These are phyloP conservation scores for Saksenaea vasiformis DNA, from an alignment of 371 early-diverging fungal genomes.

Conservation along the genomic window DNA sequence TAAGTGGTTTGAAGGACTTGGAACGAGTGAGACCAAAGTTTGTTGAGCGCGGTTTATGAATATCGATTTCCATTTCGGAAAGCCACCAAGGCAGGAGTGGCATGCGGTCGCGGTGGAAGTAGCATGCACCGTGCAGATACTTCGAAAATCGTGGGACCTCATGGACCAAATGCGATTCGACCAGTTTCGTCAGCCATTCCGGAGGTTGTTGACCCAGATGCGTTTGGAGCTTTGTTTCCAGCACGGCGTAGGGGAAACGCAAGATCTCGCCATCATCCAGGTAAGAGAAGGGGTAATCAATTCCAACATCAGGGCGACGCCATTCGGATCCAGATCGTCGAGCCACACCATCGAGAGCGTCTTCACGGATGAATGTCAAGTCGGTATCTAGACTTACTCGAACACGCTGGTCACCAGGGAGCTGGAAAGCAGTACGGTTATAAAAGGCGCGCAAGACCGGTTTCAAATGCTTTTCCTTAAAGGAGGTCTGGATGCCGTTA, in stretches of 20 bases:
- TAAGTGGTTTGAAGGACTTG: slow-evolving; percentile 49
- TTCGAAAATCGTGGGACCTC: slow-evolving; percentile 98
- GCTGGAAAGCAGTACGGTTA: slow-evolving; percentile 96
- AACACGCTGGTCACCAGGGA: slow-evolving; percentile 93
- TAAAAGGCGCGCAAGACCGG: slow-evolving; percentile 91
- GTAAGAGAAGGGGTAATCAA: slow-evolving; percentile 85
- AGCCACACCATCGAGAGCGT: slow-evolving; percentile 42
- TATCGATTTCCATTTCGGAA: slow-evolving; percentile 57
- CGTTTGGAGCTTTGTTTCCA: slow-evolving; percentile 75
- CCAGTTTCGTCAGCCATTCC: slow-evolving; percentile 90
- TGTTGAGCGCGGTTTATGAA: slow-evolving; percentile 54
- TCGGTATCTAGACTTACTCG: slow-evolving; percentile 96
- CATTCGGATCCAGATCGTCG: slow-evolving; percentile 73
- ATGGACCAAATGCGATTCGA: slow-evolving; percentile 90
- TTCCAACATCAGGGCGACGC: slow-evolving; percentile 90
- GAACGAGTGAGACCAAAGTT: slow-evolving; percentile 48
- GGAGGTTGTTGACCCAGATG: slow-evolving; percentile 89
- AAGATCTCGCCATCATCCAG: slow-evolving; percentile 68
- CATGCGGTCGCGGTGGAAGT: slow-evolving; percentile 35
- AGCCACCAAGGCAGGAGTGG: slow-evolving; percentile 52
- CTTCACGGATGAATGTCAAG: slow-evolving; percentile 93
- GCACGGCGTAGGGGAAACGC: slow-evolving; percentile 50
- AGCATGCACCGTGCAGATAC: slow-evolving; percentile 92
- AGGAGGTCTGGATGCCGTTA: slow-evolving; percentile 71
- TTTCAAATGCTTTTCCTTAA: slow-evolving; percentile 68